Evolutionary conservation across 2,329 filamentous ascomycete genomes (phyloP).

Genomic region (Proliferodiscus dingleyae): DNA sequence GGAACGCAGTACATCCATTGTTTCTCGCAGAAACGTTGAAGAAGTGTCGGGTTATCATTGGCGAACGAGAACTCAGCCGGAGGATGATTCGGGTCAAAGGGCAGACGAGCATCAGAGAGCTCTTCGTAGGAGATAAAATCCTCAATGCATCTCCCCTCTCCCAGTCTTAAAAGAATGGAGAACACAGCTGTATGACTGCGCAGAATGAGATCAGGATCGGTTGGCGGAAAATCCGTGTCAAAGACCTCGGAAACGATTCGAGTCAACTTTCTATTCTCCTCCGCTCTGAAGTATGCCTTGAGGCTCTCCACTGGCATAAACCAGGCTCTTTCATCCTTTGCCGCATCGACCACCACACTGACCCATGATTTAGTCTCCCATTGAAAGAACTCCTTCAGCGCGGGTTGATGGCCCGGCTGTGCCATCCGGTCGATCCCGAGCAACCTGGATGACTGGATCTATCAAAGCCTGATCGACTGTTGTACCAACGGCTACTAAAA

Average conservation of each 20-base stretch:
- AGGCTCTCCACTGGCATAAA: conserved; percentile 20
- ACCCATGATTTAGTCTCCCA: conserved; percentile 20
- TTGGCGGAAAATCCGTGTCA: conserved; percentile 11
- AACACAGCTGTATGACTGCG: conserved; percentile 18
- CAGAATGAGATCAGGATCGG: conserved; percentile 19
- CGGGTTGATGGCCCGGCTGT: conserved; percentile 6
- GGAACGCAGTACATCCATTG: conserved; percentile 30
- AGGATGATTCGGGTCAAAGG: conserved; percentile 20
- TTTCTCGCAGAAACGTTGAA: conserved; percentile 25
- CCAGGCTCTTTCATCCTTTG: conserved; percentile 10
- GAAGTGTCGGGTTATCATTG: conserved; percentile 15
- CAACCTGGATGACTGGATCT: not conserved
- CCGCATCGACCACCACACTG: conserved; percentile 13
- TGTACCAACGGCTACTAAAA: not conserved
- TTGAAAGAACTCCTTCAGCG: conserved; percentile 18
- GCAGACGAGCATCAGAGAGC: conserved; percentile 19
- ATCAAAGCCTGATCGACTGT: no score
- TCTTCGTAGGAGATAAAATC: conserved; percentile 9
- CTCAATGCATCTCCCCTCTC: conserved; percentile 7
- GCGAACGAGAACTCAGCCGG: conserved; percentile 18
- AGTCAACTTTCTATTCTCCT: conserved; percentile 12
- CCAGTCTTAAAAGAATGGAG: conserved; percentile 5
- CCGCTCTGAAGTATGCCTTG: conserved; percentile 16
- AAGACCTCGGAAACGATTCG: conserved; percentile 19
- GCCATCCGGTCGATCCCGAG: conserved; percentile 6